Evolutionary conservation across 1,139 yeast genomes (phyloP).

Genomic region (Kurtzmaniella quercitrusa): DNA sequence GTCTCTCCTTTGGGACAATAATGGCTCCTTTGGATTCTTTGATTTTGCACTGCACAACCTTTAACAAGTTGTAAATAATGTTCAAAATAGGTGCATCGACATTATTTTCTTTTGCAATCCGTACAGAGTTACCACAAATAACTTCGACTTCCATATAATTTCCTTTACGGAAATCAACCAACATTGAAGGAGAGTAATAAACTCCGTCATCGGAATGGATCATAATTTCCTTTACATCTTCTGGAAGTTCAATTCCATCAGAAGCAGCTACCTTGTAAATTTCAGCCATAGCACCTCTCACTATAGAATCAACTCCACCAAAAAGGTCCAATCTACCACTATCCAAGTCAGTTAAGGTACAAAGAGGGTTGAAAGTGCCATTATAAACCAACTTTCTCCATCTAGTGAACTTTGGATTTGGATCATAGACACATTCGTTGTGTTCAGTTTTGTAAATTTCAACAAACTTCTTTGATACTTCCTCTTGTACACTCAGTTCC

Average conservation of each 20-base stretch:
- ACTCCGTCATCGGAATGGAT: conserved; percentile 50
- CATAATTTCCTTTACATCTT: conserved; percentile 39
- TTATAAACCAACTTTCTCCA: conserved; percentile 34
- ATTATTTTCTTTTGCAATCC: conserved; percentile 38
- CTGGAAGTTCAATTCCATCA: conserved; percentile 48
- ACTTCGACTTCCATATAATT: conserved; percentile 61
- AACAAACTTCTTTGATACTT: conserved; percentile 14
- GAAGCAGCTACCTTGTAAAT: conserved; percentile 50
- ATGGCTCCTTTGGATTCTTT: conserved; percentile 16
- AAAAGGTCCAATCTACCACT: conserved; percentile 48
- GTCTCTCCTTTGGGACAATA: conserved; percentile 8
- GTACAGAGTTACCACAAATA: conserved; percentile 58
- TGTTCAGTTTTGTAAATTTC: conserved; percentile 22
- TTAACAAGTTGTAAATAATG: conserved; percentile 25
- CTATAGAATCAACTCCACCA: conserved; percentile 39
- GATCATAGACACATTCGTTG: conserved; percentile 6
- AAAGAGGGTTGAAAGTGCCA: conserved; percentile 29
- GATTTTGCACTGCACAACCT: conserved; percentile 25
- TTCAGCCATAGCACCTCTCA: conserved; percentile 57
- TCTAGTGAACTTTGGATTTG: conserved; percentile 11
- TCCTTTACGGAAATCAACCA: conserved; percentile 57
- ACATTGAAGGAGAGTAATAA: conserved; percentile 60
- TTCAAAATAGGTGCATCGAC: conserved; percentile 27
- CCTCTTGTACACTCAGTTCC: background rate
- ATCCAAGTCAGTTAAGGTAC: conserved; percentile 35